Evolutionary conservation across 805 yeast genomes (phyloP), one percentile per base, ranked within the genome.

Genomic region (Clavispora fructus): DNA sequence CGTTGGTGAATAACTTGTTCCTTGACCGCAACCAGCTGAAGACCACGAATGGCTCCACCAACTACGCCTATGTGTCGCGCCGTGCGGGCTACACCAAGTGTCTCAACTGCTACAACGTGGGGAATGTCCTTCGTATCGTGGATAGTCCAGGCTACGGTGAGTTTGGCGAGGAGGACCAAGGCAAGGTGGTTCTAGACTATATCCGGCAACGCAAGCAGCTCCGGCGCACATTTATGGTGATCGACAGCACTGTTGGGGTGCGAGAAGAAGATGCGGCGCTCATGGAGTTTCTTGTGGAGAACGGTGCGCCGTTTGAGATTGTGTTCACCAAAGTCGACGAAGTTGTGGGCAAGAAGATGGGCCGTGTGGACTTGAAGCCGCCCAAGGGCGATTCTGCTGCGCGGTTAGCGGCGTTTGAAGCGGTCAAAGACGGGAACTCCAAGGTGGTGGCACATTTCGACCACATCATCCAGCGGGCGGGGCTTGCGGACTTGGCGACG

Each of bases 111-210:
- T 90, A 75, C 65, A 85, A 81, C 47, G 64, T 86, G 11, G 85
- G 85, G 4, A 77, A 78, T 41, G 68, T 74, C 45, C 68, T 91
- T 39, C 69, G 88, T 49, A 56, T 91, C 4, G 78, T 89, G 2
- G 98, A 91, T 60, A 77, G 89, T 23, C 98, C 98, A 0, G 98
- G 98, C 0, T 91, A 91, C 61, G 98, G 98, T 2, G 74, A 66
- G 35, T 79, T 75, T 50, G 90, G 95, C 14, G 75, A 74, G 13
- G 59, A 57, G 8, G 65, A 71, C 53, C 96, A 91, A 60, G 97
- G 97, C 1, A 67, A 77, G 35, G 73, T 82, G 27, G 85, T 85
- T 1, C 58, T 80, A 56, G 78, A 80, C 31, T 90, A 88, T 57
- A 62, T 91, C 7, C 64, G 67, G 26, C 67, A 74, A 19, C 67